Evolutionary conservation across 2,329 filamentous ascomycete genomes (phyloP).

Genomic region (Cryphonectria naterciae): DNA sequence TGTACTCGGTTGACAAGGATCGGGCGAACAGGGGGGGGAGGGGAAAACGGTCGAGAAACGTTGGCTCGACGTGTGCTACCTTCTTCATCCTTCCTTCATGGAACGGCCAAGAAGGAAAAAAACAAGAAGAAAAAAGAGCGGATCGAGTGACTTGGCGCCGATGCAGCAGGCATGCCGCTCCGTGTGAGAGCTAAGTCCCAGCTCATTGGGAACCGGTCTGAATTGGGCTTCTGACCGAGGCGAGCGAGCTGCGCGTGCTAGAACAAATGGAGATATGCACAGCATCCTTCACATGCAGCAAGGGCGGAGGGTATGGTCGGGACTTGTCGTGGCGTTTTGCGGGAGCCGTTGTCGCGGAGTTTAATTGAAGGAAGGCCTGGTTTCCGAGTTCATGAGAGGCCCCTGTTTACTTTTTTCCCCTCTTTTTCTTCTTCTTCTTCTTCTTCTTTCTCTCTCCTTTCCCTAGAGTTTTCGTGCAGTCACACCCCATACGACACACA

Average conservation of each 20-base stretch:
- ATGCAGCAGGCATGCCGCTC: slow-evolving; percentile 16
- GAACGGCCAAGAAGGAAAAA: too few relatives aligned
- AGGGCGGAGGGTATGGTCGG: neutral
- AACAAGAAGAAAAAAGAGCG: too few relatives aligned
- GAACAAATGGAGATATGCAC: neutral
- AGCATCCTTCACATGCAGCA: slow-evolving; percentile 1
- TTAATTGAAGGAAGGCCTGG: neutral
- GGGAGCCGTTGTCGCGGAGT: neutral
- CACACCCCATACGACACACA: neutral
- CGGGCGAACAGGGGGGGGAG: neutral
- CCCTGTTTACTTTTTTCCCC: too few relatives aligned
- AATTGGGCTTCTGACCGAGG: neutral
- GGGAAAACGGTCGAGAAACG: slow-evolving; percentile 15
- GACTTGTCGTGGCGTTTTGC: neutral
- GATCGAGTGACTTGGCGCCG: neutral
- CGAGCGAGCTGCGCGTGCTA: neutral
- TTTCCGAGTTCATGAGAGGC: neutral
- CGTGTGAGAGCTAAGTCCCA: slow-evolving; percentile 14
- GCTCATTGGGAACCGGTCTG: slow-evolving; percentile 17
- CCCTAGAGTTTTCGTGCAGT: neutral
- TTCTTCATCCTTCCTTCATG: too few relatives aligned
- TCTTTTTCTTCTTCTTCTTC: neutral
- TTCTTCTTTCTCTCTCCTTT: neutral
- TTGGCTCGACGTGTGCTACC: neutral
- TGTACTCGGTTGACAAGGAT: neutral